These are phyloP conservation scores for Coleophoma eucalyptorum DNA, from an alignment of 2,329 filamentous ascomycete species.

Conservation along the genomic window DNA sequence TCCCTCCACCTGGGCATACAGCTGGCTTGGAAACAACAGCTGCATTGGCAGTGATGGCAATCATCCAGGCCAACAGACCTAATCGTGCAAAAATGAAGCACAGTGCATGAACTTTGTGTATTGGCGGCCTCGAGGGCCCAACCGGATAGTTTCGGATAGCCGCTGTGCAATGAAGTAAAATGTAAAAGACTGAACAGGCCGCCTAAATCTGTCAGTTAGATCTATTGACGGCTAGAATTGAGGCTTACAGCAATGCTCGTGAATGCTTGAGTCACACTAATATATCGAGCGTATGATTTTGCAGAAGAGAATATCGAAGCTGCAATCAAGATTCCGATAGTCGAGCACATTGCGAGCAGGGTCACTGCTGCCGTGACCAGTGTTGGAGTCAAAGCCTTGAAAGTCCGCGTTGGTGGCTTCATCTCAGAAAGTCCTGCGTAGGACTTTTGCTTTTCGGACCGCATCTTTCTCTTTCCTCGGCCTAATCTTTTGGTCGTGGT, in stretches of 20 bases:
- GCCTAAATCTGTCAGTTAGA: slow-evolving; percentile 10
- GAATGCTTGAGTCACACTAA: slow-evolving; percentile 9
- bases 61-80: slow-evolving; percentile 14
- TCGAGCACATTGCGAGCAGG: slow-evolving; percentile 5
- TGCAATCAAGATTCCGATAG: slow-evolving; percentile 7
- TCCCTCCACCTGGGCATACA: slow-evolving; percentile 6
- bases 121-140: slow-evolving; percentile 13
- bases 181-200: slow-evolving; percentile 14
- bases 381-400: slow-evolving; percentile 14
- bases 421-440: background rate
- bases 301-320: slow-evolving; percentile 4
- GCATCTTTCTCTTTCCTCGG: slow-evolving; percentile 4
- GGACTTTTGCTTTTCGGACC: background rate
- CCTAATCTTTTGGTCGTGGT: background rate
- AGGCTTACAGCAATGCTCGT: slow-evolving; percentile 16
- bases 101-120: slow-evolving; percentile 14
- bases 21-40: slow-evolving; percentile 13
- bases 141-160: slow-evolving; percentile 14
- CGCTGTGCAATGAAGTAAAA: slow-evolving; percentile 14
- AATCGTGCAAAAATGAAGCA: slow-evolving; percentile 21
- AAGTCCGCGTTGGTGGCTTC: slow-evolving; percentile 6
- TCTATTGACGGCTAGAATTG: background rate
- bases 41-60: slow-evolving; percentile 12
- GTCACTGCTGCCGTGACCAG: slow-evolving; percentile 10
- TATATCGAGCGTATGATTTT: slow-evolving; percentile 8